Conservation (phyloP, 2,329 filamentous ascomycete genomes). For the Huntiella omanensis region DNA sequence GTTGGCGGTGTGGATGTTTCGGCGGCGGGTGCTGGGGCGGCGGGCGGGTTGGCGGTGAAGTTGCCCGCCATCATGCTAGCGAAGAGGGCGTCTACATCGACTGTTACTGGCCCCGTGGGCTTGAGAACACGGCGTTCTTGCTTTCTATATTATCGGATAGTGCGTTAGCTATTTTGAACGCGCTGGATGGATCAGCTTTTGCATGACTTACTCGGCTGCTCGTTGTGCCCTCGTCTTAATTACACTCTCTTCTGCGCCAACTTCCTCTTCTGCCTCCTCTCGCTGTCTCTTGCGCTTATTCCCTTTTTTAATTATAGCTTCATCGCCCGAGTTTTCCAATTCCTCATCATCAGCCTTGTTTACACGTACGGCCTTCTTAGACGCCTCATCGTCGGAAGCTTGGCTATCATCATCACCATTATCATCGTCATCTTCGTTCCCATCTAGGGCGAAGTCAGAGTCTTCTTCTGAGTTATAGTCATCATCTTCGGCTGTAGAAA, state of each 20-base stretch:
- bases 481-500: background rate
- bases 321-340: conserved; percentile 54
- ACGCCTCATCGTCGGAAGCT: conserved; percentile 12
- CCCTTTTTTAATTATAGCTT: conserved; percentile 45
- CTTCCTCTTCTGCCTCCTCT: conserved; percentile 30
- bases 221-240: conserved; percentile 57
- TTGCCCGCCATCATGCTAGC: conserved; percentile 38
- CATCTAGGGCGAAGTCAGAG: conserved; percentile 50
- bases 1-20: conserved; percentile 8
- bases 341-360: conserved; percentile 13
- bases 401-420: conserved; percentile 15
- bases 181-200: background rate
- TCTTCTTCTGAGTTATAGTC: conserved; percentile 53
- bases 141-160: conserved; percentile 24
- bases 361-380: conserved; percentile 13
- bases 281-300: conserved; percentile 32
- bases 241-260: conserved; percentile 36
- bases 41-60: conserved; percentile 1
- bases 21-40: background rate
- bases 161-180: background rate
- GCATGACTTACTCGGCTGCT: conserved; percentile 36
- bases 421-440: conserved; percentile 30
- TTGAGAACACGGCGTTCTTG: conserved; percentile 35
- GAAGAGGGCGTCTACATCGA: conserved; percentile 57
- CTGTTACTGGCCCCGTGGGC: conserved; percentile 40